Conservation (phyloP, 2,329 filamentous ascomycete genomes). For the Claviceps citrina region DNA sequence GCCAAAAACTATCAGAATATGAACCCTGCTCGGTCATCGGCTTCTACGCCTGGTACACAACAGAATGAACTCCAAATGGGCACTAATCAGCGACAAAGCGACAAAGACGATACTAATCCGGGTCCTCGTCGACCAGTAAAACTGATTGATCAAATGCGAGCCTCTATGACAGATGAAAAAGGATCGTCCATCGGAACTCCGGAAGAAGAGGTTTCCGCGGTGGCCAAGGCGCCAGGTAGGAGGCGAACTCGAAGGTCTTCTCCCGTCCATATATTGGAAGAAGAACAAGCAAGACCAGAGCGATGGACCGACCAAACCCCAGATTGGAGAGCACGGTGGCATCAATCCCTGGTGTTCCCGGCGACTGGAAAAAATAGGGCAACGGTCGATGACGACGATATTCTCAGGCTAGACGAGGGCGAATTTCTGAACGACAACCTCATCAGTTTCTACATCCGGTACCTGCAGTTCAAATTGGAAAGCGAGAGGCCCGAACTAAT, state of each 20-base stretch:
- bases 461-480: slow-evolving; percentile 47
- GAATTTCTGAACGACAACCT: slow-evolving; percentile 88
- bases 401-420: slow-evolving; percentile 63
- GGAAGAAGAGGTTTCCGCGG: neutral
- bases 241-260: slow-evolving; percentile 14
- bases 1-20: neutral
- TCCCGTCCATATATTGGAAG: slow-evolving; percentile 4
- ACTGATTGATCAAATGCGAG: slow-evolving; percentile 1
- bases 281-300: slow-evolving; percentile 10
- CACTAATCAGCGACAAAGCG: neutral
- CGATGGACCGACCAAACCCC: slow-evolving; percentile 37
- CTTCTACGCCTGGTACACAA: neutral
- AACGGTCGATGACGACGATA: slow-evolving; percentile 55
- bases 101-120: neutral
- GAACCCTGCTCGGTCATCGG: neutral
- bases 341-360: slow-evolving; percentile 46
- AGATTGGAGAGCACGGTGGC: slow-evolving; percentile 38
- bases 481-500: slow-evolving; percentile 38
- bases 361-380: slow-evolving; percentile 42
- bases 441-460: slow-evolving; percentile 73
- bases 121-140: neutral
- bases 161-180: neutral
- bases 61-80: neutral
- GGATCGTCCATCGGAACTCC: neutral
- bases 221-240: slow-evolving; percentile 6